These are phyloP conservation scores for Salmacisia buchloeana DNA, from an alignment of 1,284 basidiomycete genomes.

Conservation along the genomic window DNA sequence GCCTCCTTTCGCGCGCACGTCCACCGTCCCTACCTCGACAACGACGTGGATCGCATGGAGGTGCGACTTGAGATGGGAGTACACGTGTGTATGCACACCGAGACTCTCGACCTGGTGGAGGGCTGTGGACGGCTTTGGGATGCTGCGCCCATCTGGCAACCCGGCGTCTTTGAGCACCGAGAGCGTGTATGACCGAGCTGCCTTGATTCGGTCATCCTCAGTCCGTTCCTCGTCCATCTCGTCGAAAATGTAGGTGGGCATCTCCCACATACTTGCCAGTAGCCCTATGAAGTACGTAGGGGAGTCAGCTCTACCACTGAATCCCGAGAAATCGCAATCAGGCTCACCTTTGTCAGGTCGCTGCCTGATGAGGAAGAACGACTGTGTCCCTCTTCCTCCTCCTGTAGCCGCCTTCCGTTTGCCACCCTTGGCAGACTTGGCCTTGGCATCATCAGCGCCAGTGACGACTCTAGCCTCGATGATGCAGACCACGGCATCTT, in stretches of 20 bases:
- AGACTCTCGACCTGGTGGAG: constrained; percentile 5
- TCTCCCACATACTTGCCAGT: constrained; percentile 44
- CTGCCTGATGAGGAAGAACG: constrained; percentile 20
- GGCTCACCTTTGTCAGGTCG: constrained; percentile 58
- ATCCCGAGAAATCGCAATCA: constrained; percentile 45
- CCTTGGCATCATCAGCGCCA: constrained; percentile 19
- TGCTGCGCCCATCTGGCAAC: background rate
- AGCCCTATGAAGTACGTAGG: constrained; percentile 2
- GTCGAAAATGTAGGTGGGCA: constrained; percentile 19
- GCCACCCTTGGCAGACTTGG: constrained; percentile 64
- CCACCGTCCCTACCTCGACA: constrained; percentile 55
- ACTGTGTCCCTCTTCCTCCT: background rate
- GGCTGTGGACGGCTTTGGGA: background rate
- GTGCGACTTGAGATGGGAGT: constrained; percentile 84
- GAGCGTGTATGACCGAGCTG: background rate
- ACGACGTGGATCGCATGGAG: constrained; percentile 57
- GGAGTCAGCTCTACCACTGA: background rate
- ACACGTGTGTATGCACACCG: constrained; percentile 65
- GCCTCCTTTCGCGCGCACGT: background rate
- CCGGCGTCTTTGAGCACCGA: background rate
- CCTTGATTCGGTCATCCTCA: background rate
- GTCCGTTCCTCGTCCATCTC: background rate
- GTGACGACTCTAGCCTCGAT: constrained; percentile 65
- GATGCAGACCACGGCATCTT: constrained; percentile 77
- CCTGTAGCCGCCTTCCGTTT: constrained; percentile 63